These are phyloP conservation scores for Ceratocystis colombiana DNA, from an alignment of 2,329 filamentous ascomycete genomes.

Conservation along the genomic window DNA sequence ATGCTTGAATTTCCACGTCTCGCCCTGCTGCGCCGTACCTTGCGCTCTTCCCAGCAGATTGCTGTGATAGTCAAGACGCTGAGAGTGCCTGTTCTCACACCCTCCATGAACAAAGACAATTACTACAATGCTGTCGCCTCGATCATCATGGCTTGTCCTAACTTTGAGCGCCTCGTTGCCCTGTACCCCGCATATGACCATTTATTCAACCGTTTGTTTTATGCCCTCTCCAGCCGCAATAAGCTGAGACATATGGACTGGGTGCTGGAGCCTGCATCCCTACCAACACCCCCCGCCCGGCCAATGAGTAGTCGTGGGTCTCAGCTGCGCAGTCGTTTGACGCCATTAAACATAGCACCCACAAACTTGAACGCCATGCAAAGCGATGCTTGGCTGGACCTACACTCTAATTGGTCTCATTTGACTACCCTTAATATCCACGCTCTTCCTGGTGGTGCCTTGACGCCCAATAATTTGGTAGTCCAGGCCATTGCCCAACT, in stretches of 20 bases:
- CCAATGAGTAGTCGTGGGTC: conserved; percentile 33
- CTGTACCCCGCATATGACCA: conserved; percentile 47
- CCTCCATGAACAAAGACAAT: conserved; percentile 36
- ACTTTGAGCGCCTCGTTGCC: conserved; percentile 49
- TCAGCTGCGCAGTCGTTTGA: conserved; percentile 19
- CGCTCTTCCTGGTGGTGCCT: conserved; percentile 45
- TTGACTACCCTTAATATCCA: conserved; percentile 49
- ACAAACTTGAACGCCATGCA: conserved; percentile 33
- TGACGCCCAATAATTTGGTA: conserved; percentile 45
- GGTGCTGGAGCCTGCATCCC: conserved; percentile 39
- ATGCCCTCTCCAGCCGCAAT: conserved; percentile 48
- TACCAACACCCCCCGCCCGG: conserved; percentile 27
- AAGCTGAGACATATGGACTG: conserved; percentile 51
- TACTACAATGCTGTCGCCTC: conserved; percentile 51
- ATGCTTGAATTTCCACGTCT: conserved; percentile 43
- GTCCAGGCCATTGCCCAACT: conserved; percentile 42
- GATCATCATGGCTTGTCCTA: conserved; percentile 55
- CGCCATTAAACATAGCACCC: conserved; percentile 26
- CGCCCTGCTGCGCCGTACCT: conserved; percentile 47
- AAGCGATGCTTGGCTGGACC: conserved; percentile 39
- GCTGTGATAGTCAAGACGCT: conserved; percentile 47
- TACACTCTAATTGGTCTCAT: conserved; percentile 47
- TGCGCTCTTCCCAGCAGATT: conserved; percentile 44
- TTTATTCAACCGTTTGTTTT: conserved; percentile 46
- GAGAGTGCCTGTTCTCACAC: conserved; percentile 44